A percentile compares a stretch with the other conserved stretches of the same genome.
Conservation (phyloP, 2,329 filamentous ascomycete genomes). For the Trichocomaceae sp. region DNA sequence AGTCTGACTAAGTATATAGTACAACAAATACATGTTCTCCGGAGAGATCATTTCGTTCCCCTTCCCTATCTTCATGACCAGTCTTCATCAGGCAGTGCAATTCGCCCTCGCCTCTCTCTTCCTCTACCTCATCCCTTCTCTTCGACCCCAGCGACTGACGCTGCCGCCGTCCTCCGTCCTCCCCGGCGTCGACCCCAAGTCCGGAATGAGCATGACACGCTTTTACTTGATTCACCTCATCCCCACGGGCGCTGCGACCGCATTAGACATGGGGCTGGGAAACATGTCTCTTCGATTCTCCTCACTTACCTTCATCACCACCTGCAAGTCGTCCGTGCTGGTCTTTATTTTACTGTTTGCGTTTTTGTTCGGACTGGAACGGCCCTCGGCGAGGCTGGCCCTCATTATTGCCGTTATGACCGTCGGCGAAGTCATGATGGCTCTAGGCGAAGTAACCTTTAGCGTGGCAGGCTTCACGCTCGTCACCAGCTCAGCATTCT, state of each 20-base stretch:
- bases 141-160: conserved; percentile 57
- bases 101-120: conserved; percentile 72
- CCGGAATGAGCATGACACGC: conserved; percentile 57
- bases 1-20: conserved; percentile 45
- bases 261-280: conserved; percentile 89
- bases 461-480: conserved; percentile 79
- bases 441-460: conserved; percentile 88
- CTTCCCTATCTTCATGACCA: conserved; percentile 91
- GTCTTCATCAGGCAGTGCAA: conserved; percentile 91
- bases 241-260: conserved; percentile 86
- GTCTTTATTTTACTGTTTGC: conserved; percentile 94
- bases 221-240: conserved; percentile 84
- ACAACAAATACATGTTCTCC: conserved; percentile 99
- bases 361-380: conserved; percentile 86
- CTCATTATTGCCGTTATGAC: conserved; percentile 90
- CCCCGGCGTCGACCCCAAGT: conserved; percentile 38
- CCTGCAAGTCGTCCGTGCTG: conserved; percentile 96
- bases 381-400: conserved; percentile 75
- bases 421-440: conserved; percentile 92
- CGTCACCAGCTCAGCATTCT: conserved; percentile 88
- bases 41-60: conserved; percentile 77
- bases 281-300: conserved; percentile 96
- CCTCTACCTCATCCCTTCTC: conserved; percentile 71
- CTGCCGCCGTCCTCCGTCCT: conserved; percentile 43
- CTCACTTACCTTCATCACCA: conserved; percentile 93